Conservation (phyloP, 176 grass and related monocot genomes). For the Phoenix dactylifera region DNA sequence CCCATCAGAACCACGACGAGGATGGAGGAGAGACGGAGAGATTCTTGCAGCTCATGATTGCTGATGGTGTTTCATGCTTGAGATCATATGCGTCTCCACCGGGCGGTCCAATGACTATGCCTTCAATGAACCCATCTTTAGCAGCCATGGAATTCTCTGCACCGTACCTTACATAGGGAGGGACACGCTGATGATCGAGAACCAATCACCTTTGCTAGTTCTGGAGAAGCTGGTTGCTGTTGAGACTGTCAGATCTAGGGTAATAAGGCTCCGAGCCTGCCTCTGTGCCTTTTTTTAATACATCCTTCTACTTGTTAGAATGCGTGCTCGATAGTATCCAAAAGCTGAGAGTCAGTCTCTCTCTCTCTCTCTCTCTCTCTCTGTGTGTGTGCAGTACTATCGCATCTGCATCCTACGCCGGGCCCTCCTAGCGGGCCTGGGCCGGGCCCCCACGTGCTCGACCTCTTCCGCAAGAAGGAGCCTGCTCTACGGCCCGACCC, state of each 20-base stretch:
- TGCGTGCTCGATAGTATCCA: too few species aligned
- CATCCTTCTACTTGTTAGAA: too few species aligned
- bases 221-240: conserved; percentile 39
- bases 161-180: conserved; percentile 56
- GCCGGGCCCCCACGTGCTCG: conserved; percentile 44
- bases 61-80: conserved; percentile 76
- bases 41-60: conserved; percentile 61
- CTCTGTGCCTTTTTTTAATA: too few species aligned
- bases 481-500: conserved; percentile 30
- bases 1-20: conserved; percentile 33
- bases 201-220: conserved; percentile 60
- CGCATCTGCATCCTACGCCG: background rate
- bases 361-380: background rate
- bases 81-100: conserved; percentile 33
- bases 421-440: background rate
- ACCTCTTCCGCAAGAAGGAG: conserved; percentile 31
- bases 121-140: conserved; percentile 68
- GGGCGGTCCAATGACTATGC: conserved; percentile 32
- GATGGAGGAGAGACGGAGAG: conserved; percentile 22
- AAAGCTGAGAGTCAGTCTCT: too few species aligned
- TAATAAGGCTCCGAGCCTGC: background rate
- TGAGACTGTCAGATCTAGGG: conserved; percentile 24
- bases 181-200: conserved; percentile 83
- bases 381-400: background rate
- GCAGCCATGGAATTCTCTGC: conserved; percentile 56